A percentile compares a stretch with the other conserved stretches of the same genome.
phyloP scores from a whole-genome alignment of 495 filamentous ascomycete genomes.

The Talaromyces borbonicus region DNA sequence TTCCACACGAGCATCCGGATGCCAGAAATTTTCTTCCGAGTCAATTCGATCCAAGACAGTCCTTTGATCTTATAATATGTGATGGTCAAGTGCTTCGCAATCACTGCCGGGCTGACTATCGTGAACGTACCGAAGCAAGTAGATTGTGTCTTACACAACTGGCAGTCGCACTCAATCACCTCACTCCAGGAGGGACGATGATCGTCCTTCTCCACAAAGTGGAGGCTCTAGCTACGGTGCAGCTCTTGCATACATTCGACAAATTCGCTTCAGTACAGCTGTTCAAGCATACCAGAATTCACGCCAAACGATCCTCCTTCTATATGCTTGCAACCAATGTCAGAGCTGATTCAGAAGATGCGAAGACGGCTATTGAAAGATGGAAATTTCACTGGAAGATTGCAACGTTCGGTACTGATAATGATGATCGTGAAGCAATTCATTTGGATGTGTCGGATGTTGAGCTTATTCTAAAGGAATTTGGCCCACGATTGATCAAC shows the following conservation, averaged over 20 bases:
- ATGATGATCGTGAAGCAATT: conserved; percentile 10
- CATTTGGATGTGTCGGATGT: conserved; percentile 13
- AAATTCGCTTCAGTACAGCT: conserved; percentile 34
- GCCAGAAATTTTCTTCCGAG: conserved; percentile 23
- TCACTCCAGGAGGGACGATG: conserved; percentile 36
- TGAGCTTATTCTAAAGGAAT: conserved; percentile 27
- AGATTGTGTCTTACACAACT: conserved; percentile 36
- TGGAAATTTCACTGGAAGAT: conserved; percentile 37
- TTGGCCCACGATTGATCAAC: conserved; percentile 26
- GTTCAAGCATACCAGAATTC: conserved; percentile 36
- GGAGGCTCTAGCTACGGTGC: conserved; percentile 30
- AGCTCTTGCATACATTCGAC: conserved; percentile 31
- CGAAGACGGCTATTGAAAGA: conserved; percentile 21
- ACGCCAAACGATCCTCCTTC: conserved; percentile 41
- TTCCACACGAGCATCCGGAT: conserved; percentile 37
- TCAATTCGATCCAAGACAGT: conserved; percentile 10
- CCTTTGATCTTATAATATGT: conserved; percentile 47
- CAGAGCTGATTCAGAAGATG: conserved; percentile 19
- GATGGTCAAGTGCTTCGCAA: conserved; percentile 46
- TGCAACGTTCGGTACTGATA: conserved; percentile 32
- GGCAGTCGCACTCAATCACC: conserved; percentile 35
- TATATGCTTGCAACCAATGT: conserved; percentile 46
- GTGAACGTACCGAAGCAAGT: conserved; percentile 29
- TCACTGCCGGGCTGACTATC: conserved; percentile 31
- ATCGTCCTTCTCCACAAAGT: conserved; percentile 42